phyloP scores from a whole-genome alignment of 768 basidiomycete genomes.

The Steccherinum ochraceum region DNA sequence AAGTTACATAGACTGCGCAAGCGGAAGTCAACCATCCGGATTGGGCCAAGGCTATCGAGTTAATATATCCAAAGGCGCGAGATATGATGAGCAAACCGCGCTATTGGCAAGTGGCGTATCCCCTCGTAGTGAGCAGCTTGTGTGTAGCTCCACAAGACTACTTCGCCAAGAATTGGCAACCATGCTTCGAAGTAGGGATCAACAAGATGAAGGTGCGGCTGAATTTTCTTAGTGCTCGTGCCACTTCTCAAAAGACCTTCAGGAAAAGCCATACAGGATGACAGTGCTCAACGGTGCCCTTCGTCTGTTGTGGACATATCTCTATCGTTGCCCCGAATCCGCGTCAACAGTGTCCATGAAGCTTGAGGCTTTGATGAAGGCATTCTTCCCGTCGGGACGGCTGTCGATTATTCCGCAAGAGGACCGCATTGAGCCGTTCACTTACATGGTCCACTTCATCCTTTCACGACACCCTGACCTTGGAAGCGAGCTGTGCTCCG shows the following conservation, averaged over 20 bases:
- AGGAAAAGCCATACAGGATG: slow-evolving; percentile 74
- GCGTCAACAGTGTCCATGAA: slow-evolving; percentile 74
- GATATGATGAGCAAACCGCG: slow-evolving; percentile 85
- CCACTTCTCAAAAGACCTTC: not conserved
- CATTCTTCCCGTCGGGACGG: slow-evolving; percentile 74
- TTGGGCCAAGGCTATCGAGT: slow-evolving; percentile 89
- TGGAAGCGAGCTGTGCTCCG: slow-evolving; percentile 75
- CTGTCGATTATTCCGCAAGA: slow-evolving; percentile 58
- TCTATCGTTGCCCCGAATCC: slow-evolving; percentile 89
- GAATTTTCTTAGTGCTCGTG: not conserved
- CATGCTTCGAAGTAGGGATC: slow-evolving; percentile 65
- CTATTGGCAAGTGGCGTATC: slow-evolving; percentile 86
- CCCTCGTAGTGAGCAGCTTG: slow-evolving; percentile 73
- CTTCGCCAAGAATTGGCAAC: slow-evolving; percentile 77
- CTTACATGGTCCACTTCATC: slow-evolving; percentile 76
- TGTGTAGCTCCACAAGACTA: slow-evolving; percentile 85
- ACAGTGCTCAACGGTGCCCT: slow-evolving; percentile 76
- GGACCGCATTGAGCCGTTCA: slow-evolving; percentile 70
- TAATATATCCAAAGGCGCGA: slow-evolving; percentile 73
- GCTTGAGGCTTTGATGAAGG: slow-evolving; percentile 65
- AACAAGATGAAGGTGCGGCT: slow-evolving; percentile 70
- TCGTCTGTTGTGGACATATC: slow-evolving; percentile 87
- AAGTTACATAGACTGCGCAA: slow-evolving; percentile 68
- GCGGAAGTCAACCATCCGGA: slow-evolving; percentile 94
- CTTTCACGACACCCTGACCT: slow-evolving; percentile 81